Conservation (phyloP, 805 yeast species). For the Dipodascopsis uninucleata region DNA sequence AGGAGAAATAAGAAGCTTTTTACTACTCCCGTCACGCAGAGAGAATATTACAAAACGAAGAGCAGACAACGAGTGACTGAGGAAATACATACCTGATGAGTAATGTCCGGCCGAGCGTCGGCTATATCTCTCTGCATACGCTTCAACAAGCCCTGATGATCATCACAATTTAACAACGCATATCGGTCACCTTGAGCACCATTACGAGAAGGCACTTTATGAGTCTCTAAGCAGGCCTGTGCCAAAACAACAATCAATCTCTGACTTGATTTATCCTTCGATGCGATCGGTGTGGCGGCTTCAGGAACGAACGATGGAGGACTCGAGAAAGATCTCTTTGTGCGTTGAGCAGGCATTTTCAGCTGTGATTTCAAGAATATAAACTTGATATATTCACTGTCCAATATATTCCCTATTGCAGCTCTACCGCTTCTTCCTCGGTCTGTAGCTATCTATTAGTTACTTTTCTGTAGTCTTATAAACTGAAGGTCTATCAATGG, state of each 20-base stretch:
- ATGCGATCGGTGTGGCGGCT: constrained; percentile 74
- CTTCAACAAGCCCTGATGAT: constrained; percentile 91
- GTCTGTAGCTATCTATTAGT: too few species aligned
- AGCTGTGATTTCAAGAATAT: constrained; percentile 38
- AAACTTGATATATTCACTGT: neutral
- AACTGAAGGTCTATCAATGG: neutral
- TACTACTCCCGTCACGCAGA: too few species aligned
- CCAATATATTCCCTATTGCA: neutral
- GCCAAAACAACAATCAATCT: constrained; percentile 91
- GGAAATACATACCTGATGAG: constrained; percentile 65
- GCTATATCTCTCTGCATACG: constrained; percentile 97
- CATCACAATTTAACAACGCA: constrained; percentile 93
- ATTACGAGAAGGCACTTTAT: constrained; percentile 69
- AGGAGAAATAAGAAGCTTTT: too few species aligned
- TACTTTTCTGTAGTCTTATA: constrained; percentile 7
- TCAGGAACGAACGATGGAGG: constrained; percentile 78
- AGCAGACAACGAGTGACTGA: neutral
- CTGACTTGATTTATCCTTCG: constrained; percentile 80
- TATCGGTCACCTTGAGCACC: constrained; percentile 81
- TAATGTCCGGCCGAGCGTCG: constrained; percentile 98
- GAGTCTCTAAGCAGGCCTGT: constrained; percentile 94
- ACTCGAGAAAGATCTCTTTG: constrained; percentile 17
- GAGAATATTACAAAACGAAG: neutral
- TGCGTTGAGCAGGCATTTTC: constrained; percentile 49
- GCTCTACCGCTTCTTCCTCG: too few species aligned